Percentiles rank a stretch among this genome's conserved stretches.
Evolutionary conservation across 169 alveolate species (phyloP).

Genomic region (Amoebophrya sp.): DNA sequence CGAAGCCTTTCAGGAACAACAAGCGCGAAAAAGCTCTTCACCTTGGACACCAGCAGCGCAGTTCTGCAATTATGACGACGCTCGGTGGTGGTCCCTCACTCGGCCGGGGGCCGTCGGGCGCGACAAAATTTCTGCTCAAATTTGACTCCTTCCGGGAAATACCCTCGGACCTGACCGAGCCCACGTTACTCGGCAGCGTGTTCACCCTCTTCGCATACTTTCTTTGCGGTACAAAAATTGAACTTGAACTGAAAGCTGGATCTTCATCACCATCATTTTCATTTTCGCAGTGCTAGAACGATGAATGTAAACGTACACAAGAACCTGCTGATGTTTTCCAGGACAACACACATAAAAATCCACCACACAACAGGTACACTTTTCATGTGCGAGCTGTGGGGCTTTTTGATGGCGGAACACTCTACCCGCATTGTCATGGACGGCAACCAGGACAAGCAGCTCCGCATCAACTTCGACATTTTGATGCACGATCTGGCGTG

Average conservation of each 20-base stretch:
- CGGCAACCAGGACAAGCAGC: conserved; percentile 19
- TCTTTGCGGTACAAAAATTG: neutral
- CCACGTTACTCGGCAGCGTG: neutral
- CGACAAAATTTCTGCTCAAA: neutral
- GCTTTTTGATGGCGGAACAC: neutral
- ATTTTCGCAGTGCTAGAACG: no score
- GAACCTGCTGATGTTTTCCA: no score
- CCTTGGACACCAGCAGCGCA: no score
- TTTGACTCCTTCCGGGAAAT: neutral
- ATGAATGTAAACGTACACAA: no score
- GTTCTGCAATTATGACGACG: no score
- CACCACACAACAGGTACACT: neutral
- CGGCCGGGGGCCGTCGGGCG: no score
- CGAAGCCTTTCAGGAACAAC: no score
- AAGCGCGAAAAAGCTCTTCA: no score
- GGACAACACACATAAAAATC: no score
- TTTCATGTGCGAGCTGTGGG: neutral
- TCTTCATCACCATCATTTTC: no score
- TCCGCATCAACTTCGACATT: neutral
- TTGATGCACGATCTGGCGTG: neutral
- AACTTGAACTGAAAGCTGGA: no score
- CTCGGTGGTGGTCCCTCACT: no score
- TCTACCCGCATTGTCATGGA: neutral
- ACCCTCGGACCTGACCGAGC: neutral
- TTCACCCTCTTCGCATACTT: neutral